A percentile compares a stretch with the other conserved stretches of the same genome.
Conservation (phyloP, 2,329 filamentous ascomycete genomes). For the Colletotrichum brevisporum region DNA sequence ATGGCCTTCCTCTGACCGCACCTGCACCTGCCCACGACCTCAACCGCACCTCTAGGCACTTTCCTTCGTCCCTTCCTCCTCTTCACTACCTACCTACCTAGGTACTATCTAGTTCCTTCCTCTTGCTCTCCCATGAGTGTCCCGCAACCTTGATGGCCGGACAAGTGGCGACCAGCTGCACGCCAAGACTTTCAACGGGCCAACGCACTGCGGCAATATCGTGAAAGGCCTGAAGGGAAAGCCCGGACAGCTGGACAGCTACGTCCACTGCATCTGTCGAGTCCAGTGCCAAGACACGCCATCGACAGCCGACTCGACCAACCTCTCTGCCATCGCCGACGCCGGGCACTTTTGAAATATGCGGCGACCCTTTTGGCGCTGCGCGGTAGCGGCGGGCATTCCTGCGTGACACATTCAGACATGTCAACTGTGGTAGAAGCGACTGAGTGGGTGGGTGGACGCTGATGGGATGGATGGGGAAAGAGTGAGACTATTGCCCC, state of each 20-base stretch:
- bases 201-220: not conserved
- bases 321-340: not conserved
- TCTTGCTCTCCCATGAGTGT: too few species aligned
- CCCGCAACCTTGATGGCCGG: slow-evolving; percentile 31
- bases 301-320: not conserved
- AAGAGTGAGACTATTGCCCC: slow-evolving; percentile 1
- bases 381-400: not conserved
- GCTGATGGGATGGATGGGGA: not conserved
- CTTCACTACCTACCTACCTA: too few species aligned
- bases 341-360: slow-evolving; percentile 7
- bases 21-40: not conserved
- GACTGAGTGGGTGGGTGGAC: not conserved
- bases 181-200: slow-evolving; percentile 31
- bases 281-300: not conserved
- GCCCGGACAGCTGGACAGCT: too few species aligned
- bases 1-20: slow-evolving; percentile 28
- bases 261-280: not conserved
- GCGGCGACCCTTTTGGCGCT: not conserved
- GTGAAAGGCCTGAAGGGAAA: not conserved
- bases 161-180: slow-evolving; percentile 17
- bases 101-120: not conserved
- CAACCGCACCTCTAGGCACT: not conserved
- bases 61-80: not conserved
- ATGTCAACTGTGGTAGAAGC: not conserved
- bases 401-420: slow-evolving; percentile 13